Percentiles rank a stretch among this genome's conserved stretches.
phyloP scores from a whole-genome alignment of 192 early-diverging fungal species.

The Coemansia sp. region DNA sequence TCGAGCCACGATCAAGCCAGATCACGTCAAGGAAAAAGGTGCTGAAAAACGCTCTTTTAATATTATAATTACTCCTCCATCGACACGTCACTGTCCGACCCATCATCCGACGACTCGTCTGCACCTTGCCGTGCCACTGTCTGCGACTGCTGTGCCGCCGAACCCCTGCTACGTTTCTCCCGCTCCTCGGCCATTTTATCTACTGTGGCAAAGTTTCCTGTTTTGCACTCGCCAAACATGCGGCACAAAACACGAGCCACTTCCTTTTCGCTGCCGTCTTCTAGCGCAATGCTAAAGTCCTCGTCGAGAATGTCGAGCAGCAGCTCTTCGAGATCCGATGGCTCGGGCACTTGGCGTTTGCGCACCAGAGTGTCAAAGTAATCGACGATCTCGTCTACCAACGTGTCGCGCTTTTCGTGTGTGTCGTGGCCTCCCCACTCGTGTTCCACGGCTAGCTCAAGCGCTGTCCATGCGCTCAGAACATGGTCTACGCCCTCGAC shows the following conservation, averaged over 20 bases:
- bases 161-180: background rate
- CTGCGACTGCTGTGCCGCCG: background rate
- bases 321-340: conserved; percentile 39
- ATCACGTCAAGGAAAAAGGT: no score
- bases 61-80: no score
- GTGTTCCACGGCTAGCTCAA: conserved; percentile 68
- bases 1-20: no score
- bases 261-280: conserved; percentile 46
- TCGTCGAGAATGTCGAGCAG: conserved; percentile 37
- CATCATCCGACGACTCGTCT: background rate
- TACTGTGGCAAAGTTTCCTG: conserved; percentile 36
- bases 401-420: conserved; percentile 66
- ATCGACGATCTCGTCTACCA: conserved; percentile 64
- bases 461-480: conserved; percentile 68
- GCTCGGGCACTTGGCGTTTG: conserved; percentile 31
- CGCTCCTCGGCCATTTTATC: conserved; percentile 41
- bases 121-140: background rate
- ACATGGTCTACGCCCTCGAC: conserved; percentile 64
- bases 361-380: conserved; percentile 56
- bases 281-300: conserved; percentile 39
- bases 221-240: conserved; percentile 40
- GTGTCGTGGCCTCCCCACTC: conserved; percentile 70
- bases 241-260: conserved; percentile 26
- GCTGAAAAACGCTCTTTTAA: no score
- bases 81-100: background rate